Conservation (phyloP, 495 filamentous ascomycete genomes). For the Annulohypoxylon stygium region DNA sequence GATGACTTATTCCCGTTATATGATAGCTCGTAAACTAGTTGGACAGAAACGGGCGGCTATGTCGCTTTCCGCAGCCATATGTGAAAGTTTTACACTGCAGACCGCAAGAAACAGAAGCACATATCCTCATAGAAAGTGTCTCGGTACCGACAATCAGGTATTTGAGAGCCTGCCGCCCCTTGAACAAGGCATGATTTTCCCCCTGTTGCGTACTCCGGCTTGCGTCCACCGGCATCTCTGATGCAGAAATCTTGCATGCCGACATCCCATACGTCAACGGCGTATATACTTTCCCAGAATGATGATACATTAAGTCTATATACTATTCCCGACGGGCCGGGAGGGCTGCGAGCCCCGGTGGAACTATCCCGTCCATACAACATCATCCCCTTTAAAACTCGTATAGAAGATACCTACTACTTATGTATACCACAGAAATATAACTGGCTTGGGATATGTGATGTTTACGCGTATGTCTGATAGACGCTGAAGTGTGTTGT, state of each 20-base stretch:
- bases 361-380: slow-evolving; percentile 12
- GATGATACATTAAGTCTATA: slow-evolving; percentile 18
- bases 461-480: slow-evolving; percentile 21
- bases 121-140: slow-evolving; percentile 34
- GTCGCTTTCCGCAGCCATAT: slow-evolving; percentile 36
- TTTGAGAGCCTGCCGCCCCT: slow-evolving; percentile 23
- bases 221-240: slow-evolving; percentile 25
- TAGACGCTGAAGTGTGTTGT: slow-evolving; percentile 13
- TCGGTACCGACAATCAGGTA: slow-evolving; percentile 36
- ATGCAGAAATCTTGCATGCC: slow-evolving; percentile 36
- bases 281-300: slow-evolving; percentile 20
- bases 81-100: slow-evolving; percentile 36
- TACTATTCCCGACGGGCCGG: slow-evolving; percentile 3
- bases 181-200: slow-evolving; percentile 42
- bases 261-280: slow-evolving; percentile 33
- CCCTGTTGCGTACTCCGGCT: slow-evolving; percentile 29
- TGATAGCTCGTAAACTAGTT: slow-evolving; percentile 31
- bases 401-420: neutral
- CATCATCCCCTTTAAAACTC: neutral
- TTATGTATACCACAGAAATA: neutral
- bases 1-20: slow-evolving; percentile 16
- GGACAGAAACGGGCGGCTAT: slow-evolving; percentile 33
- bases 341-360: slow-evolving; percentile 21
- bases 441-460: neutral
- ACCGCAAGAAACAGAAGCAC: slow-evolving; percentile 32